Conservation (phyloP, 192 early-diverging fungal genomes). For the Umbelopsis vinacea region DNA sequence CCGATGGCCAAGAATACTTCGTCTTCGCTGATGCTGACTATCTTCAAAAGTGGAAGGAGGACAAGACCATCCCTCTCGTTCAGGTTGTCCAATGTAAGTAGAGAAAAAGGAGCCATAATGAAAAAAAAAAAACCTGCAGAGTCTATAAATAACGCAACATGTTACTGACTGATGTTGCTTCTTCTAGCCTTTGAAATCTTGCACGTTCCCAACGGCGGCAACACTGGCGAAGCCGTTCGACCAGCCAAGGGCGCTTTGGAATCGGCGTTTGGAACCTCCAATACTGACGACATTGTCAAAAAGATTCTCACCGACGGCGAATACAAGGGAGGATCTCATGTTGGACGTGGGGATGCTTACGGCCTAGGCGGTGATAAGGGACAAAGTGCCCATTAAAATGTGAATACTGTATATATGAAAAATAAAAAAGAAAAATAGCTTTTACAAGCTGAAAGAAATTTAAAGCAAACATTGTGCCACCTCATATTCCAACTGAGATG, state of each 20-base stretch:
- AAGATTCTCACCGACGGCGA: conserved; percentile 39
- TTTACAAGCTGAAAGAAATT: too few species aligned
- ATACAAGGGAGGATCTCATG: conserved; percentile 20
- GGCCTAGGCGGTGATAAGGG: conserved; percentile 10
- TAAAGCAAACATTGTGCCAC: too few species aligned
- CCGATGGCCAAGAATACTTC: conserved; percentile 35
- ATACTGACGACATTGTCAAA: conserved; percentile 34
- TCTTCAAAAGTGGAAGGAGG: conserved; percentile 38
- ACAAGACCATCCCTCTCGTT: conserved; percentile 41
- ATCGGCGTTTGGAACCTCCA: conserved; percentile 35
- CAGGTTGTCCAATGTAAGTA: conserved; percentile 40
- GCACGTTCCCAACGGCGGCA: conserved; percentile 29
- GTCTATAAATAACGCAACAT: too few species aligned
- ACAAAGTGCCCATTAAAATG: neutral
- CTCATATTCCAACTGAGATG: too few species aligned
- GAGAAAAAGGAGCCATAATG: neutral
- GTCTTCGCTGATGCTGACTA: conserved; percentile 33
- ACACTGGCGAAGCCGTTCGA: conserved; percentile 31
- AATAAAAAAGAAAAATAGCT: neutral
- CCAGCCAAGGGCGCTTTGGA: conserved; percentile 40
- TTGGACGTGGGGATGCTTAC: neutral
- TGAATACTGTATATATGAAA: too few species aligned
- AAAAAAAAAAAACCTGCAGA: too few species aligned
- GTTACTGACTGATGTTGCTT: too few species aligned
- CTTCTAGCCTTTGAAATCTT: conserved; percentile 42